These are phyloP conservation scores for Aspergillus sp. DNA, from an alignment of 2,329 filamentous ascomycete species.

Conservation along the genomic window DNA sequence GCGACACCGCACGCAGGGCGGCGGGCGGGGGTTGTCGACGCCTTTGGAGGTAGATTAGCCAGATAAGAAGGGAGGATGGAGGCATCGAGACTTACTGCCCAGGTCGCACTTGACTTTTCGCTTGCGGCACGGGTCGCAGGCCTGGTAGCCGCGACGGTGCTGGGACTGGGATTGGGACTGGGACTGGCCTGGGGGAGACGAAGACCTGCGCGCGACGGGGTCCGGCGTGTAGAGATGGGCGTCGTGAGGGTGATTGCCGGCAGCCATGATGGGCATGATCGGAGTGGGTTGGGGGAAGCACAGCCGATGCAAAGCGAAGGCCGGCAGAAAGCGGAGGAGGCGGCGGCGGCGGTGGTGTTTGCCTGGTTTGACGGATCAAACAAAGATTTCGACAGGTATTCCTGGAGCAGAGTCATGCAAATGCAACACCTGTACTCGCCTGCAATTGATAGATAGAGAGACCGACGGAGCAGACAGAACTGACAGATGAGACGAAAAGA, in stretches of 20 bases:
- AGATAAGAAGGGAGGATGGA: slow-evolving; percentile 3
- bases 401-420: neutral
- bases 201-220: slow-evolving; percentile 17
- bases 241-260: slow-evolving; percentile 9
- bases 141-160: slow-evolving; percentile 41
- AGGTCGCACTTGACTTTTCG: slow-evolving; percentile 42
- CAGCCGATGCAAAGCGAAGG: slow-evolving; percentile 34
- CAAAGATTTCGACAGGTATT: too few species aligned
- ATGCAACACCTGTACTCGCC: too few species aligned
- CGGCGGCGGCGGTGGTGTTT: slow-evolving; percentile 9
- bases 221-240: slow-evolving; percentile 10
- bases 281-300: slow-evolving; percentile 12
- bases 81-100: slow-evolving; percentile 28
- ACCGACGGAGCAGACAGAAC: too few species aligned
- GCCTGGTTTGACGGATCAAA: too few species aligned
- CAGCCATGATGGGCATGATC: slow-evolving; percentile 11
- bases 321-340: slow-evolving; percentile 27
- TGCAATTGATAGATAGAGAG: too few species aligned
- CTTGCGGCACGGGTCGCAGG: slow-evolving; percentile 41
- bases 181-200: too few species aligned
- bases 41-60: slow-evolving; percentile 21
- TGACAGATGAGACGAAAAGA: too few species aligned
- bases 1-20: slow-evolving; percentile 85
- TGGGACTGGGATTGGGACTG: too few species aligned
- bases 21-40: slow-evolving; percentile 89